A percentile compares a stretch with the other conserved stretches of the same genome.
Conservation (phyloP, 306 rosid species). For the Clitoria ternatea region DNA sequence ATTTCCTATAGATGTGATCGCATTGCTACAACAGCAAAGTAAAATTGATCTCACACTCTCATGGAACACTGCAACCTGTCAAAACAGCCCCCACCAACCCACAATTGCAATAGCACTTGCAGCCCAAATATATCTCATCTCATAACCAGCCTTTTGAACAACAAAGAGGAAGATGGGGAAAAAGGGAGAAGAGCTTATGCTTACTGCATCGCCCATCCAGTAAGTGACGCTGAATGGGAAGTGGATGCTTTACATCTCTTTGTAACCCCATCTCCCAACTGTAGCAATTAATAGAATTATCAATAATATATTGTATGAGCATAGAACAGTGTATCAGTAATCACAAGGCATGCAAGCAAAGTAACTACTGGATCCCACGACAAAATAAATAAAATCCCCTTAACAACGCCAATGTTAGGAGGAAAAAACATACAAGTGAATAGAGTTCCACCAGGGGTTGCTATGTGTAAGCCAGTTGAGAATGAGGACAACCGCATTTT, state of each 20-base stretch:
- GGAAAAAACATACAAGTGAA: not conserved
- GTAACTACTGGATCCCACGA: not conserved
- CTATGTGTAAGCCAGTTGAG: no score
- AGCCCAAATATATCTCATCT: not conserved
- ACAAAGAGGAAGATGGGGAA: not conserved
- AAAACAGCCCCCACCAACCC: not conserved
- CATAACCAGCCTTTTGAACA: not conserved
- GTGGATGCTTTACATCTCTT: slow-evolving; percentile 29
- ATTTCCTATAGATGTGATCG: not conserved
- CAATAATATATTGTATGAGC: slow-evolving; percentile 9
- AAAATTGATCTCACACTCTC: not conserved
- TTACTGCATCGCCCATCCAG: slow-evolving; percentile 9
- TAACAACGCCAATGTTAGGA: not conserved
- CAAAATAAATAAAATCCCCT: not conserved
- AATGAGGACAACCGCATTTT: not conserved
- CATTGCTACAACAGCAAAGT: not conserved
- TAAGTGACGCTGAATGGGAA: not conserved
- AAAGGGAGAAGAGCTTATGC: not conserved
- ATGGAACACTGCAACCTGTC: not conserved
- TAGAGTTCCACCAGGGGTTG: not conserved
- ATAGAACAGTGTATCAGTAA: not conserved
- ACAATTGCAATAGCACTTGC: not conserved
- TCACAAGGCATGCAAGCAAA: not conserved
- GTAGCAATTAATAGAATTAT: slow-evolving; percentile 35
- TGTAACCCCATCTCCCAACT: slow-evolving; percentile 42